phyloP scores from a whole-genome alignment of 78 protist species.

The Trichosphaerium sp. region DNA sequence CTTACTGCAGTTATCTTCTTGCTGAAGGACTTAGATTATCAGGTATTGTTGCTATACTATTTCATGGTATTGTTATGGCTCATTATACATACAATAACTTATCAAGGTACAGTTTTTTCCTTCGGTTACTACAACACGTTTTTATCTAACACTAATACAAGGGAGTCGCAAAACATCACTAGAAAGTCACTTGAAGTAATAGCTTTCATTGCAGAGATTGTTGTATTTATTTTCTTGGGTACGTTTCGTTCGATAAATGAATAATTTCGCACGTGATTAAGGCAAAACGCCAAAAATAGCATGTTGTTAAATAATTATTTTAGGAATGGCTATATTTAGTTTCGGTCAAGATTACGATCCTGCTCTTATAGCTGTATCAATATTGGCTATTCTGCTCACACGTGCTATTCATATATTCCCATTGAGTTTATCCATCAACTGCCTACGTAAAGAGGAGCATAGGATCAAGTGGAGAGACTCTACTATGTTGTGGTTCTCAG shows the following conservation, averaged over 20 bases:
- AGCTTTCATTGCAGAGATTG: conserved; percentile 55
- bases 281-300: no score
- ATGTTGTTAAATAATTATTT: no score
- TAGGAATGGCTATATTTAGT: no score
- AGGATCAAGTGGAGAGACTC: no score
- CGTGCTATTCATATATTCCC: conserved; percentile 50
- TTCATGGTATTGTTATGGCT: conserved; percentile 44
- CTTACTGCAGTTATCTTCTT: conserved; percentile 25
- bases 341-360: conserved; percentile 14
- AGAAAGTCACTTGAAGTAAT: conserved; percentile 30
- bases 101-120: conserved; percentile 3
- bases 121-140: background rate
- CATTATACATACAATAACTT: conserved; percentile 51
- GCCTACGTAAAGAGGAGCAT: background rate
- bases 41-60: conserved; percentile 47
- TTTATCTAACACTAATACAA: background rate
- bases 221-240: conserved; percentile 56
- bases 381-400: conserved; percentile 8
- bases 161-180: conserved; percentile 23
- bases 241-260: no score
- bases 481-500: no score
- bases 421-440: conserved; percentile 8
- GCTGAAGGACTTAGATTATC: conserved; percentile 23
- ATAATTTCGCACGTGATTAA: no score
- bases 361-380: conserved; percentile 19